phyloP scores from a whole-genome alignment of 352 stramenopile genomes.

The Phytophthora sp. region DNA sequence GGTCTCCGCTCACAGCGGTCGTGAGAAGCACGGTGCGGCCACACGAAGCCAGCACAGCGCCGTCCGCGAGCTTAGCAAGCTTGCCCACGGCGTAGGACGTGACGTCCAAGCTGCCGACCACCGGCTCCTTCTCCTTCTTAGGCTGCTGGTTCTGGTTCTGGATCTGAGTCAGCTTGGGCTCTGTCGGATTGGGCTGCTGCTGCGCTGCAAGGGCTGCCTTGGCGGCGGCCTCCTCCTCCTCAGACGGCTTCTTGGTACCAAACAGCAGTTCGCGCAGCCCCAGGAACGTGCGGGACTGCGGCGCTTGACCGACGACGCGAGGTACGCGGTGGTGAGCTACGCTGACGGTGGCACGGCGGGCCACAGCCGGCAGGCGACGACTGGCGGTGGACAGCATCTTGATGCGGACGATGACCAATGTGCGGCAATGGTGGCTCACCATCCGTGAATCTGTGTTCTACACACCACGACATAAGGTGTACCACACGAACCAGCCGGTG shows the following conservation, averaged over 20 bases:
- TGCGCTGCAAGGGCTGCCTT: conserved; percentile 5
- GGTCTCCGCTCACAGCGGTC: conserved; percentile 73
- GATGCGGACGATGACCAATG: conserved; percentile 17
- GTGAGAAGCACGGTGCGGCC: conserved; percentile 89
- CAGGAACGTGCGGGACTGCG: conserved; percentile 62
- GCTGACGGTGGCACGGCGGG: conserved; percentile 17
- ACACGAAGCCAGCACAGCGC: conserved; percentile 81
- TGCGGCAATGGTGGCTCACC: conserved; percentile 15
- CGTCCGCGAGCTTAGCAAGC: conserved; percentile 87
- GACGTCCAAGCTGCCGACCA: conserved; percentile 58
- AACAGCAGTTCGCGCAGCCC: conserved; percentile 74
- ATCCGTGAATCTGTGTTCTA: not conserved
- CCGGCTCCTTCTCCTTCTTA: conserved; percentile 32
- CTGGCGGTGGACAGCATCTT: conserved; percentile 40
- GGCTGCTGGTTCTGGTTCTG: conserved; percentile 7
- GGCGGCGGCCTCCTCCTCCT: conserved; percentile 27
- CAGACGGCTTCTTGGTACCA: conserved; percentile 47
- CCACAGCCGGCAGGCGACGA: conserved; percentile 33
- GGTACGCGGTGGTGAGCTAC: conserved; percentile 2
- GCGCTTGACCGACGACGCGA: conserved; percentile 3
- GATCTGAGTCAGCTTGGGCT: conserved; percentile 11
- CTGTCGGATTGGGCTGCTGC: not conserved
- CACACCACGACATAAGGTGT: not conserved
- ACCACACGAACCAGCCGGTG: conserved; percentile 4
- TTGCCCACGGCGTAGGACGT: conserved; percentile 75